Evolutionary conservation across 2,329 filamentous ascomycete genomes (phyloP), one percentile per base, ranked within the genome.

Genomic region (Monilinia polystroma): DNA sequence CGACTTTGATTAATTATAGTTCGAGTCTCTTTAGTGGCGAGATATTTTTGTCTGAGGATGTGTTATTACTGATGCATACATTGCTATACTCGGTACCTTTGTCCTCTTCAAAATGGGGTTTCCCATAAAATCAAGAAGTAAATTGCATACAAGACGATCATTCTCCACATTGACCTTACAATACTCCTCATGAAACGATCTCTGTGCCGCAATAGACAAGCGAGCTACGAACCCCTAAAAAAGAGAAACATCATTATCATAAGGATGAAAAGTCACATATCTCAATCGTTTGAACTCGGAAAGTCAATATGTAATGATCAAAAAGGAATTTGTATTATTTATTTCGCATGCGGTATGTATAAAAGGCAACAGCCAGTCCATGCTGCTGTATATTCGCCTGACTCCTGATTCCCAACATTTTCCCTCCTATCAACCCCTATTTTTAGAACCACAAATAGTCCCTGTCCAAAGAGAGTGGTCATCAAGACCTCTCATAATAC

Each of bases 401-500:
- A 62, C 56, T 53, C 57, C 64, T 29, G n/a, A 38, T 62, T 35
- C 38, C 32, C 38, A n/a, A n/a, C n/a, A 14, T 26, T 53, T 63
- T 32, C 14, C 45, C 8, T 45, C 4, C 8, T 14, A 35, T 23
- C 45, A 23, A 47, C 23, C 26, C n/a, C 47, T 38, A 23, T 54
- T 60, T 41, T 52, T 11, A 49, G 12, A 41, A 49, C 18, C 52
- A 29, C 16, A 64, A 49, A 47, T 23, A 18, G 32, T 20, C 52
- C 10, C 54, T 2, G 7, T 32, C 32, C 49, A 41, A 62, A 35
- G 16, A 45, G 47, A 32, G 47, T 26, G 11, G 23, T 53, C 56
- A 66, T 66, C 64, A 62, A 66, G 56, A 66, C 56, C 38, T 62
- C 57, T 66, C 56, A 43, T 53, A 32, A 49, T 47, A 29, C 20